A percentile compares a stretch with the other conserved stretches of the same genome.
These are phyloP conservation scores for Fusarium bactridioides DNA, from an alignment of 2,329 filamentous ascomycete species.

Conservation along the genomic window DNA sequence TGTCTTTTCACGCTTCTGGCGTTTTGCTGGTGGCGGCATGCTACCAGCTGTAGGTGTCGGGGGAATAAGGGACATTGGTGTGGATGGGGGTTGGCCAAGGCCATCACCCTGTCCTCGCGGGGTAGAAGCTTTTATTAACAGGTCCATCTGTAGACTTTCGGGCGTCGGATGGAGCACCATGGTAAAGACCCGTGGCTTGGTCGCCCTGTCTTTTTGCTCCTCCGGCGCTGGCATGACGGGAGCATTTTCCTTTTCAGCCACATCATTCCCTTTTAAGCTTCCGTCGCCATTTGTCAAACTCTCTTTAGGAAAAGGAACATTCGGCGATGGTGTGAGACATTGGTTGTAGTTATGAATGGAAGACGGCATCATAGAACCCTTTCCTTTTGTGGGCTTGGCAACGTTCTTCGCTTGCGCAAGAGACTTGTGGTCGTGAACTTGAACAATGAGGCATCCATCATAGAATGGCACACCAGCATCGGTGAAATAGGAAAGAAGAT, in stretches of 20 bases:
- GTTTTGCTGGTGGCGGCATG: slow-evolving; percentile 70
- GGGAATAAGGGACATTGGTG: slow-evolving; percentile 66
- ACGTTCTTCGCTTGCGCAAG: slow-evolving; percentile 67
- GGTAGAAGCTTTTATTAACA: slow-evolving; percentile 78
- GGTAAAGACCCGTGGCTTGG: slow-evolving; percentile 72
- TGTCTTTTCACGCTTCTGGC: slow-evolving; percentile 74
- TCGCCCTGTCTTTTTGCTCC: slow-evolving; percentile 44
- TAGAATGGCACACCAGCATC: slow-evolving; percentile 81
- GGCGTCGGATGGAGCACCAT: slow-evolving; percentile 86
- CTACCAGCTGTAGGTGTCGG: slow-evolving; percentile 67
- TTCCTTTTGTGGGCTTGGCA: slow-evolving; percentile 58
- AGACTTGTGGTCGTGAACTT: slow-evolving; percentile 88
- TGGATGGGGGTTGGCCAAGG: slow-evolving; percentile 69
- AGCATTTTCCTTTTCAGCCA: slow-evolving; percentile 60
- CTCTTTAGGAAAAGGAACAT: slow-evolving; percentile 76
- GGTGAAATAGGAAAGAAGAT: slow-evolving; percentile 82
- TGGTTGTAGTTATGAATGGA: slow-evolving; percentile 94
- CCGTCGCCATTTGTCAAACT: slow-evolving; percentile 49
- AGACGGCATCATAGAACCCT: slow-evolving; percentile 72
- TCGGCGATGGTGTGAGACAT: slow-evolving; percentile 89
- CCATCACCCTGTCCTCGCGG: slow-evolving; percentile 59
- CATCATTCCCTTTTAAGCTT: slow-evolving; percentile 32
- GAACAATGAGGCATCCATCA: slow-evolving; percentile 92
- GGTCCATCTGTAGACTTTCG: slow-evolving; percentile 76
- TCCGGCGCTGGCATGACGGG: slow-evolving; percentile 61